These are phyloP conservation scores for Manihot esculenta DNA, from an alignment of 441 rosid genomes.

Conservation along the genomic window DNA sequence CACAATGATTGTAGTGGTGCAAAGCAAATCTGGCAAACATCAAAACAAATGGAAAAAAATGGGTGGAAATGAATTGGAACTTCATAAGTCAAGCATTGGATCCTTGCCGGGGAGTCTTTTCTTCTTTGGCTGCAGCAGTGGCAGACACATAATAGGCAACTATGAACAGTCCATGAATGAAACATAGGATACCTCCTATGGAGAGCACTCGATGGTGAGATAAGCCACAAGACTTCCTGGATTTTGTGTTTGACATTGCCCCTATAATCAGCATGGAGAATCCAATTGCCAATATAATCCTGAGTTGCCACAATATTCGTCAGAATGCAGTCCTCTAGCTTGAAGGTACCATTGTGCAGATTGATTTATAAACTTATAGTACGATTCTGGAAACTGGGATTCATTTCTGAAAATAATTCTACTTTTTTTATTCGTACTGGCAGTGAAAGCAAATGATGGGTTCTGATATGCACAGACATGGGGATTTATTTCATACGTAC, in stretches of 20 bases:
- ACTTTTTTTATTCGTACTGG: too few species aligned
- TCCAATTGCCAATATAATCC: slow-evolving; percentile 58
- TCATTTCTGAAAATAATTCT: too few species aligned
- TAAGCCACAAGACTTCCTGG: slow-evolving; percentile 58
- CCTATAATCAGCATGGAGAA: slow-evolving; percentile 66
- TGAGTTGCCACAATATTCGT: slow-evolving; percentile 13
- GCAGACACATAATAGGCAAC: slow-evolving; percentile 75
- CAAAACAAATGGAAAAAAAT: not conserved
- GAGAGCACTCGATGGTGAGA: slow-evolving; percentile 56
- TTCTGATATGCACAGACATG: not conserved
- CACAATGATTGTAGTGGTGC: not conserved
- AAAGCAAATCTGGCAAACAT: not conserved
- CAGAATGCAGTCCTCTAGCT: too few species aligned
- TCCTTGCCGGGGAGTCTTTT: not conserved
- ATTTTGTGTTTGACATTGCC: slow-evolving; percentile 54
- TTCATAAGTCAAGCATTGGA: slow-evolving; percentile 24
- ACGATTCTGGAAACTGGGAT: too few species aligned
- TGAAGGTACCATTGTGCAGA: too few species aligned
- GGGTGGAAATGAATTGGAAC: not conserved
- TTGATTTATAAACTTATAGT: too few species aligned
- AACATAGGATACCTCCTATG: slow-evolving; percentile 70
- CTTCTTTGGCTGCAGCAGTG: slow-evolving; percentile 49
- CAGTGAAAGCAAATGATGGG: not conserved
- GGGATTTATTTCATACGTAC: slow-evolving; percentile 32
- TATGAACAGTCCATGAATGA: slow-evolving; percentile 65